Conservation (phyloP, 495 filamentous ascomycete genomes). For the Podospora fimiseda region DNA sequence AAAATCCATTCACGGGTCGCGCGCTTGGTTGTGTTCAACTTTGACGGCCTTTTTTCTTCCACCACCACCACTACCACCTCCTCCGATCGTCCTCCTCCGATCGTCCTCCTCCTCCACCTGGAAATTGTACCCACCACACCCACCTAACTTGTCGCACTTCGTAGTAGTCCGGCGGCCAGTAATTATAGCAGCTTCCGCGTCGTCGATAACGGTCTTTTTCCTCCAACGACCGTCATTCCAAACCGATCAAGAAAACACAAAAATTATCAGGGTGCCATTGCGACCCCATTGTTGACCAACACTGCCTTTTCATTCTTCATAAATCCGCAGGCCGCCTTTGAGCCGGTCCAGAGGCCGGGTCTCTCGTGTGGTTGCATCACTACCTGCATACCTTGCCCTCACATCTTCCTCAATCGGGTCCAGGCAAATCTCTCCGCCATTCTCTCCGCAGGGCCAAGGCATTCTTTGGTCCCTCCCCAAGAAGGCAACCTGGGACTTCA, state of each 20-base stretch:
- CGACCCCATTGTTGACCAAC: background rate
- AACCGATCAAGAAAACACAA: too few relatives aligned
- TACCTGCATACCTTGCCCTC: background rate
- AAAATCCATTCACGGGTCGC: background rate
- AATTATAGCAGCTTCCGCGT: background rate
- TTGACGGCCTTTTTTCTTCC: background rate
- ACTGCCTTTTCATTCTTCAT: background rate
- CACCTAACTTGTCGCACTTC: background rate
- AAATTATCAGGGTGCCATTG: background rate
- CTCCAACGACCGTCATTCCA: too few relatives aligned
- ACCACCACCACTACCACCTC: too few relatives aligned
- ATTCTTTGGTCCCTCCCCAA: background rate
- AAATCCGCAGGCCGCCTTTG: background rate
- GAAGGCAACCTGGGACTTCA: background rate
- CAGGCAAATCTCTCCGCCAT: conserved; percentile 1
- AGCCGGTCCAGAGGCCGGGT: conserved; percentile 1
- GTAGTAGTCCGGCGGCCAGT: background rate
- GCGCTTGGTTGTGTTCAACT: background rate
- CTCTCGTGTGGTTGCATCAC: conserved; percentile 6
- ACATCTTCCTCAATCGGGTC: background rate
- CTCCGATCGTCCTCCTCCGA: too few relatives aligned
- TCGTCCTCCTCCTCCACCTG: background rate
- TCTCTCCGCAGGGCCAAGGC: conserved; percentile 3
- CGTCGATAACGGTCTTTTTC: too few relatives aligned
- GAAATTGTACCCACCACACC: background rate